phyloP scores from a whole-genome alignment of 2,329 filamentous ascomycete genomes.

The Aspergillus ustus region DNA sequence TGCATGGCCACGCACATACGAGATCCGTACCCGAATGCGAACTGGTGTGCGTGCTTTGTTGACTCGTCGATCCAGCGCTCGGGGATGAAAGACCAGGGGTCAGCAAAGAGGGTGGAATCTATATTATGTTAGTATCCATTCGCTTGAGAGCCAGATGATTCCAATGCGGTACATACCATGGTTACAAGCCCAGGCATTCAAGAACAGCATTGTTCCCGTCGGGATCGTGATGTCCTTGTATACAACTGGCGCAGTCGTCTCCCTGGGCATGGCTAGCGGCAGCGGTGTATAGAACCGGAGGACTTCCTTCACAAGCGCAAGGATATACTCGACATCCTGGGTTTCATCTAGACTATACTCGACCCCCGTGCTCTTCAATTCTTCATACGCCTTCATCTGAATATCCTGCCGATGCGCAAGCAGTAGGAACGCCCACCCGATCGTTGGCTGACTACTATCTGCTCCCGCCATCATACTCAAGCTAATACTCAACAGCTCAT shows the following conservation, averaged over 20 bases:
- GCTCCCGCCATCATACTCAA: slow-evolving; percentile 11
- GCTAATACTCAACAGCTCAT: slow-evolving; percentile 4
- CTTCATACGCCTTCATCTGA: background rate
- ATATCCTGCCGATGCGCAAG: slow-evolving; percentile 7
- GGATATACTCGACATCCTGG: background rate
- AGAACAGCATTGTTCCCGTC: background rate
- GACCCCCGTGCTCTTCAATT: background rate
- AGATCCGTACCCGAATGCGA: background rate
- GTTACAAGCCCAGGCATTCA: background rate
- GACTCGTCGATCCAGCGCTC: background rate
- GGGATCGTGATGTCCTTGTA: background rate
- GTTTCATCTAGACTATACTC: background rate
- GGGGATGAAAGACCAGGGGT: background rate
- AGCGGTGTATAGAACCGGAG: background rate
- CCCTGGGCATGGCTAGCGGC: background rate
- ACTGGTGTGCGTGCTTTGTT: background rate
- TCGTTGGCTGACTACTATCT: slow-evolving; percentile 1
- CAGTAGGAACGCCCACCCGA: slow-evolving; percentile 7
- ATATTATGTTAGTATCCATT: background rate
- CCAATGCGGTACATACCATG: background rate
- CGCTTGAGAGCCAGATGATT: background rate
- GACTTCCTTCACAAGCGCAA: background rate
- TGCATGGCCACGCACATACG: background rate
- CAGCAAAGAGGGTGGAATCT: background rate
- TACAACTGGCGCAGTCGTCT: background rate